Evolutionary conservation across 2,329 filamentous ascomycete species (phyloP).

Genomic region (Paradendryphiella salina): DNA sequence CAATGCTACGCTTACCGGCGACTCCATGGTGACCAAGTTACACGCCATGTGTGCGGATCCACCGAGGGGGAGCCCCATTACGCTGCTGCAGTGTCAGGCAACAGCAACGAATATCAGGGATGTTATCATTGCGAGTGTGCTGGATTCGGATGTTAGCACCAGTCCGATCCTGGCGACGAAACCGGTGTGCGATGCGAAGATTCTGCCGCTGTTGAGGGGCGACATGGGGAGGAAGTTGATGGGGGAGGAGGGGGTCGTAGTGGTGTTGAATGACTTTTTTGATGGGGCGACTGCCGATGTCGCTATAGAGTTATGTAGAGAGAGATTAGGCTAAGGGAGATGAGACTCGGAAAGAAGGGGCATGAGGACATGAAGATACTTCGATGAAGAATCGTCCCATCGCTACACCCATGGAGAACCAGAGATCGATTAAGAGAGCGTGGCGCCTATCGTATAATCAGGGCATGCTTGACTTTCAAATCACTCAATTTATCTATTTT

Average conservation of each 20-base stretch:
- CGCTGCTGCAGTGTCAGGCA: slow-evolving; percentile 54
- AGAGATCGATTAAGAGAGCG: too few species aligned
- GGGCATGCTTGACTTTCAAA: too few species aligned
- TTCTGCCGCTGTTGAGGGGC: slow-evolving; percentile 52
- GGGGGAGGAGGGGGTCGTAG: slow-evolving; percentile 50
- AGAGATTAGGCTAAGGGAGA: slow-evolving; percentile 37
- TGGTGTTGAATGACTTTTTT: slow-evolving; percentile 57
- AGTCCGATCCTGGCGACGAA: slow-evolving; percentile 56
- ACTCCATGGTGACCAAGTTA: slow-evolving; percentile 35
- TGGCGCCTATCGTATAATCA: too few species aligned
- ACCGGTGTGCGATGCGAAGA: slow-evolving; percentile 54
- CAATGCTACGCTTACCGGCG: slow-evolving; percentile 38
- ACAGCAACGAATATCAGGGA: slow-evolving; percentile 56
- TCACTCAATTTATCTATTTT: too few species aligned
- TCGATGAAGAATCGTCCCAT: too few species aligned
- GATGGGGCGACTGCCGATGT: slow-evolving; percentile 56
- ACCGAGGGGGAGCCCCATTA: slow-evolving; percentile 28
- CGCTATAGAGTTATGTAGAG: slow-evolving; percentile 48
- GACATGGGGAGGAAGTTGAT: slow-evolving; percentile 48
- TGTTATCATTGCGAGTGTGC: slow-evolving; percentile 53
- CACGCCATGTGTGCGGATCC: slow-evolving; percentile 25
- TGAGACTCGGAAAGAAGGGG: too few species aligned
- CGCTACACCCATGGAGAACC: too few species aligned
- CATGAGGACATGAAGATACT: too few species aligned
- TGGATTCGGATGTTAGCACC: slow-evolving; percentile 51